phyloP scores from a whole-genome alignment of 345 rosid genomes.

The Syzygium jambos region DNA sequence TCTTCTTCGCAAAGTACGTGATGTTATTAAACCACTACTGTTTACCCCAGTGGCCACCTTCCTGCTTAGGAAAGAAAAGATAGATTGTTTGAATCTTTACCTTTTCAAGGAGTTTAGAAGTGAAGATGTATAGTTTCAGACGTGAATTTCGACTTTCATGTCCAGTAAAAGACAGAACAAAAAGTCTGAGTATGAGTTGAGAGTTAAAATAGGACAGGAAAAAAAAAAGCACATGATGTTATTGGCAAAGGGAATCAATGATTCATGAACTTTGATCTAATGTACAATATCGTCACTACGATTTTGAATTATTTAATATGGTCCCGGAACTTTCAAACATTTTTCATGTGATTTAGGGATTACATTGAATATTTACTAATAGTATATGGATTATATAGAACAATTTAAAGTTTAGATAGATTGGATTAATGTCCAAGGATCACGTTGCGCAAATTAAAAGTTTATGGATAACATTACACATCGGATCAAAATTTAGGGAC shows the following conservation, averaged over 20 bases:
- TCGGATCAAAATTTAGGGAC: neutral
- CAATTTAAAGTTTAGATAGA: no score
- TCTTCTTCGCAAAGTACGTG: neutral
- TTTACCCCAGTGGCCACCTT: no score
- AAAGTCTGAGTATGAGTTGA: no score
- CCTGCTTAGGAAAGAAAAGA: no score
- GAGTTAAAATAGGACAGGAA: no score
- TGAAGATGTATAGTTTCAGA: no score
- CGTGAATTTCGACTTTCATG: no score
- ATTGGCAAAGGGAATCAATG: neutral
- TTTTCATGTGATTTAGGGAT: neutral
- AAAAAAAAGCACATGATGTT: no score
- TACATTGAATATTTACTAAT: neutral
- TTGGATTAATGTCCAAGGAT: accelerated
- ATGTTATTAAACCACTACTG: no score
- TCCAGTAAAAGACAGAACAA: accelerated
- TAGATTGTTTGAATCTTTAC: no score
- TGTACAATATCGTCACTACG: accelerated
- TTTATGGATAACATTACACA: accelerated
- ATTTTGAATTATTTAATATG: neutral
- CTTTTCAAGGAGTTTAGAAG: no score
- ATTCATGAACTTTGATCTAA: accelerated
- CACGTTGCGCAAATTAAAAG: accelerated
- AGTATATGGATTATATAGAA: no score
- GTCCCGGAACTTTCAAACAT: accelerated